Evolutionary conservation across 345 rosid genomes (phyloP).

Genomic region (Triadica sebifera): DNA sequence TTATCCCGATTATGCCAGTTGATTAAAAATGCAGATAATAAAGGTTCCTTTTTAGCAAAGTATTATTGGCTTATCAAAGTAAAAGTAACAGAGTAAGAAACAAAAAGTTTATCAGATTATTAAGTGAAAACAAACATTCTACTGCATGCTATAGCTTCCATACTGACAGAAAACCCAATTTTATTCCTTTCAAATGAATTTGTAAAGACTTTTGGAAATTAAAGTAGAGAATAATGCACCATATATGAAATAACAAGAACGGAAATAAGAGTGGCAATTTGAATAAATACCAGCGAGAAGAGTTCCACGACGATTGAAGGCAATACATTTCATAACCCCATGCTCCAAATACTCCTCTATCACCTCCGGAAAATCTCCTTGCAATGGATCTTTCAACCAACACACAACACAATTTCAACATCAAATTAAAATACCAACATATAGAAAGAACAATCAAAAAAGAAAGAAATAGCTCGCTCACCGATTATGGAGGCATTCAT

Average conservation of each 20-base stretch:
- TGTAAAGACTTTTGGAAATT: background rate
- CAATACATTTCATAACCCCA: slow-evolving; percentile 88
- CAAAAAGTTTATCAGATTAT: too few relatives aligned
- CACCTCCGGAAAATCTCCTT: slow-evolving; percentile 98
- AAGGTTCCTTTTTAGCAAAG: too few relatives aligned
- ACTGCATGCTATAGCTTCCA: background rate
- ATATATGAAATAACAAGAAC: background rate
- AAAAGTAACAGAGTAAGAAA: background rate
- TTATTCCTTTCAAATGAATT: background rate
- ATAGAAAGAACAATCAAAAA: background rate
- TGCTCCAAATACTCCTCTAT: slow-evolving; percentile 96
- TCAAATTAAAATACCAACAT: background rate
- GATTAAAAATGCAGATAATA: too few relatives aligned
- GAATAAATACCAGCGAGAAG: slow-evolving; percentile 78
- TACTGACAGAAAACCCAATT: background rate
- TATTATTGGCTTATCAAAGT: background rate
- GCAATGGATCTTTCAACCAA: slow-evolving; percentile 67
- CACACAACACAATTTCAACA: background rate
- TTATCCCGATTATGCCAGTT: background rate
- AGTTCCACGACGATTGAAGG: slow-evolving; percentile 96
- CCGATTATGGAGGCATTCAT: slow-evolving; percentile 69
- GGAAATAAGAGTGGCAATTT: background rate
- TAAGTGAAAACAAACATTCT: background rate
- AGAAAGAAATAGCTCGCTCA: slow-evolving; percentile 24
- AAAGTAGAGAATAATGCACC: background rate